Evolutionary conservation across 2,329 filamentous ascomycete species (phyloP).

Genomic region (Curvularia lunata): DNA sequence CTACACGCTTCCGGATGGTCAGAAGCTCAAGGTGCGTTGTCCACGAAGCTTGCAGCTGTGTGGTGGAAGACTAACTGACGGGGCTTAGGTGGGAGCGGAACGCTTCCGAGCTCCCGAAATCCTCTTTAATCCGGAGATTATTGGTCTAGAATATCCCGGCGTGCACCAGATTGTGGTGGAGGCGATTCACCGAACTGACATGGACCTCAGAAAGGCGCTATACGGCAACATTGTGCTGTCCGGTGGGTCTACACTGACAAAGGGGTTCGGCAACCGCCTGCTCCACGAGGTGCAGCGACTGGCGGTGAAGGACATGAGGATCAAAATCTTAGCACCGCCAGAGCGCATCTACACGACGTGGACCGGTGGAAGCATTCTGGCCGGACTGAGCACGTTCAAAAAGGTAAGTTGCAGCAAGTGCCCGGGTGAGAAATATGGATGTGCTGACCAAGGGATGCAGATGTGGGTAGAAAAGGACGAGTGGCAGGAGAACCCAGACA

Average conservation of each 20-base stretch:
- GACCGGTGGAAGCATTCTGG: constrained; percentile 97
- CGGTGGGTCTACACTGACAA: constrained; percentile 93
- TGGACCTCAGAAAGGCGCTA: constrained; percentile 91
- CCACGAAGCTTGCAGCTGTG: constrained; percentile 15
- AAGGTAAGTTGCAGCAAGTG: constrained; percentile 68
- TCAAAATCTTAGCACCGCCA: constrained; percentile 97
- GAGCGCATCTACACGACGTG: constrained; percentile 99
- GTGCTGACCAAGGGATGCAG: constrained; percentile 58
- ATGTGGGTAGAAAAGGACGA: constrained; percentile 99
- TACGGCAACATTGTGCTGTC: constrained; percentile 98
- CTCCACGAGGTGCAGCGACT: constrained; percentile 90
- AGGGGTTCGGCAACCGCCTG: constrained; percentile 92
- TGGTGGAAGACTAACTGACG: constrained; percentile 28
- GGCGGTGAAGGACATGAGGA: constrained; percentile 98
- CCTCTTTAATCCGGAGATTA: constrained; percentile 95
- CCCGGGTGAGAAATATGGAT: constrained; percentile 11
- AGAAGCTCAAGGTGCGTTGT: constrained; percentile 78
- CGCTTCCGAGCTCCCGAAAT: constrained; percentile 96
- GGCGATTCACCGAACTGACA: constrained; percentile 90
- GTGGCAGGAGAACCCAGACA: constrained; percentile 99
- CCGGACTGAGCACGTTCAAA: constrained; percentile 95
- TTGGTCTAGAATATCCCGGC: constrained; percentile 94
- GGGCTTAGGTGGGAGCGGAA: constrained; percentile 79
- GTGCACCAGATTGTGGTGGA: constrained; percentile 98
- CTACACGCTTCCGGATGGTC: constrained; percentile 89